Evolutionary conservation across 306 rosid genomes (phyloP).

Genomic region (Cucurbita maxima): DNA sequence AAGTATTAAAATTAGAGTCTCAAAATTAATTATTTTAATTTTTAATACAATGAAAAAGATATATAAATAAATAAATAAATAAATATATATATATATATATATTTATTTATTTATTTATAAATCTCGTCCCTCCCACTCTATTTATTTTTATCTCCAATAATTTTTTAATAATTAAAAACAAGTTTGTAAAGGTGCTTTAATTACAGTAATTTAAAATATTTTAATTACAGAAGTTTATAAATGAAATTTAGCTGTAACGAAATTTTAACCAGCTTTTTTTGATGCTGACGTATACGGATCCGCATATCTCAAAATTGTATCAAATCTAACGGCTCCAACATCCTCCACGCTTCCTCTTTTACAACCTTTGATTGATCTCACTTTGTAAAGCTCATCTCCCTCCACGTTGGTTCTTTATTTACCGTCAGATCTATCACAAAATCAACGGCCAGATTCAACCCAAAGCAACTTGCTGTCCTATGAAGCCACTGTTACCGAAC

Average conservation of each 20-base stretch:
- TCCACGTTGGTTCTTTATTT: background rate
- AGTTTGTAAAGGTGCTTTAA: too few species aligned
- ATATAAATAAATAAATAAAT: too few species aligned
- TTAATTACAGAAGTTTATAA: too few species aligned
- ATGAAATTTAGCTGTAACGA: background rate
- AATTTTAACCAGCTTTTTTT: background rate
- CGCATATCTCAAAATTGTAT: background rate
- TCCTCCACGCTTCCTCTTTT: constrained; percentile 33
- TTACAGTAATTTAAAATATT: too few species aligned
- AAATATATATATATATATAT: too few species aligned
- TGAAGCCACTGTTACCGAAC: background rate
- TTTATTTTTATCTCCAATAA: too few species aligned
- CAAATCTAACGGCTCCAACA: constrained; percentile 7
- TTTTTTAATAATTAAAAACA: too few species aligned
- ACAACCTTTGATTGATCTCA: constrained; percentile 45
- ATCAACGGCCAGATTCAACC: background rate
- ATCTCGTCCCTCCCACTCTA: too few species aligned
- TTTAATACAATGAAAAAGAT: too few species aligned
- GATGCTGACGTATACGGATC: background rate
- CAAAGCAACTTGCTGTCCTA: constrained; percentile 4
- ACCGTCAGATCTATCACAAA: background rate
- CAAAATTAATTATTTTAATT: too few species aligned
- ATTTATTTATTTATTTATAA: too few species aligned
- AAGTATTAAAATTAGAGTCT: too few species aligned
- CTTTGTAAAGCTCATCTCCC: background rate